These are phyloP conservation scores for Pyronema omphalodes DNA, from an alignment of 495 filamentous ascomycete species.

Conservation along the genomic window DNA sequence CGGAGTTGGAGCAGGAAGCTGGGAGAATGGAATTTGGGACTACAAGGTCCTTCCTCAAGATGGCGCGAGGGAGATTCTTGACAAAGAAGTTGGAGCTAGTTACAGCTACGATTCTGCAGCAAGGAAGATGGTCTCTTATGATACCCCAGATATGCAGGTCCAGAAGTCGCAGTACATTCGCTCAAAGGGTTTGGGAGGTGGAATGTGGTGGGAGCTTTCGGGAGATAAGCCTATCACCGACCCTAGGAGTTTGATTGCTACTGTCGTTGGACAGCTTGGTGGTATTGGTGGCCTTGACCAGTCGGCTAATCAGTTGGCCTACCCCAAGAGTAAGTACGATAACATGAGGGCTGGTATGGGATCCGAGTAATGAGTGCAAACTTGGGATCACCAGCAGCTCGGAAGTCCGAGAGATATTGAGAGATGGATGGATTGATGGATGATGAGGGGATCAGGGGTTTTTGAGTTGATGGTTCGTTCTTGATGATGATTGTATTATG, in stretches of 20 bases:
- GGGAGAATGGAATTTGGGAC: slow-evolving; percentile 66
- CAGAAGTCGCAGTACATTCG: slow-evolving; percentile 49
- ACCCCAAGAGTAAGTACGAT: slow-evolving; percentile 62
- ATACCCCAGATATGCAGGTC: slow-evolving; percentile 40
- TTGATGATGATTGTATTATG: too few relatives aligned
- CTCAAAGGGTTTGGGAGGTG: slow-evolving; percentile 48
- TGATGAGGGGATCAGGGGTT: too few relatives aligned
- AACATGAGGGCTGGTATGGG: slow-evolving; percentile 40
- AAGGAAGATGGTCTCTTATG: slow-evolving; percentile 56
- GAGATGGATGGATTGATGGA: too few relatives aligned
- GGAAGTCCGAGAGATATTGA: too few relatives aligned
- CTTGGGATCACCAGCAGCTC: too few relatives aligned
- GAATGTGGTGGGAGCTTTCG: slow-evolving; percentile 83
- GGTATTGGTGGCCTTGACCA: slow-evolving; percentile 35
- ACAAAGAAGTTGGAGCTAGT: slow-evolving; percentile 38
- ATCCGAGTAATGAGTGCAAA: slow-evolving; percentile 7
- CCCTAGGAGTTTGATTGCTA: slow-evolving; percentile 43
- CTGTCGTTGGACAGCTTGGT: slow-evolving; percentile 36
- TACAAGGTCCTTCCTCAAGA: slow-evolving; percentile 43
- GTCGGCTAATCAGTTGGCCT: slow-evolving; percentile 47
- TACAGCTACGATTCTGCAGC: slow-evolving; percentile 47
- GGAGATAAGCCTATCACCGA: slow-evolving; percentile 40
- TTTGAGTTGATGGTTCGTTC: too few relatives aligned
- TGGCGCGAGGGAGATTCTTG: slow-evolving; percentile 31
- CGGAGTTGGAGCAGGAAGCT: slow-evolving; percentile 47